Evolutionary conservation across 225 moss, liverwort and hornwort genomes (phyloP).

Genomic region (Marchantia paleacea): DNA sequence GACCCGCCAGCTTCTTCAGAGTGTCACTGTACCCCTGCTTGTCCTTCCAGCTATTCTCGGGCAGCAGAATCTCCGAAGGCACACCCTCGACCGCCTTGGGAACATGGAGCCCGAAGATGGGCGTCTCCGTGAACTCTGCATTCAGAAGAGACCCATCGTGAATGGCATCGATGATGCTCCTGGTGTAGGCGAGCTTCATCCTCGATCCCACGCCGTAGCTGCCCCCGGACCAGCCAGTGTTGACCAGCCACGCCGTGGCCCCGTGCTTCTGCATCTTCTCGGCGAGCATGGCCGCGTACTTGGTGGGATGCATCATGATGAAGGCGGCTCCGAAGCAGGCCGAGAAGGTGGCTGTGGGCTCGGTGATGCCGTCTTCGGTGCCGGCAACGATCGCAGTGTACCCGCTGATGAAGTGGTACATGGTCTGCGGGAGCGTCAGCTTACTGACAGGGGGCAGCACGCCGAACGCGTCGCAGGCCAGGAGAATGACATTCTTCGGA

Average conservation of each 20-base stretch:
- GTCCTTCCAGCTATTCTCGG: conserved; percentile 73
- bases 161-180: conserved; percentile 90
- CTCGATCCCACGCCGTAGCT: conserved; percentile 86
- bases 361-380: conserved; percentile 95
- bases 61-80: conserved; percentile 69
- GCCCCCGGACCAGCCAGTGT: conserved; percentile 96
- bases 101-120: conserved; percentile 81
- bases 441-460: conserved; percentile 99
- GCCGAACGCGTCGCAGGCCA: conserved; percentile 96
- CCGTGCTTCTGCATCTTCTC: conserved; percentile 85
- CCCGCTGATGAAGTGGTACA: conserved; percentile 99
- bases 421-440: conserved; percentile 83
- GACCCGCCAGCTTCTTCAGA: conserved; percentile 33
- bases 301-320: conserved; percentile 97
- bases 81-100: conserved; percentile 70
- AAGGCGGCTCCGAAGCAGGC: conserved; percentile 99
- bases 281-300: conserved; percentile 93
- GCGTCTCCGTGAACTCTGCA: conserved; percentile 57
- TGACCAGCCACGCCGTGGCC: conserved; percentile 86
- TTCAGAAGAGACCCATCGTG: conserved; percentile 77
- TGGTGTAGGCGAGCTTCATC: conserved; percentile 84
- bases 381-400: conserved; percentile 98
- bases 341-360: conserved; percentile 92
- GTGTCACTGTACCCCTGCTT: conserved; percentile 44
- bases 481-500: conserved; percentile 90